Evolutionary conservation across 139 green algal genomes (phyloP).

Genomic region (Chlamydomonas incerta): DNA sequence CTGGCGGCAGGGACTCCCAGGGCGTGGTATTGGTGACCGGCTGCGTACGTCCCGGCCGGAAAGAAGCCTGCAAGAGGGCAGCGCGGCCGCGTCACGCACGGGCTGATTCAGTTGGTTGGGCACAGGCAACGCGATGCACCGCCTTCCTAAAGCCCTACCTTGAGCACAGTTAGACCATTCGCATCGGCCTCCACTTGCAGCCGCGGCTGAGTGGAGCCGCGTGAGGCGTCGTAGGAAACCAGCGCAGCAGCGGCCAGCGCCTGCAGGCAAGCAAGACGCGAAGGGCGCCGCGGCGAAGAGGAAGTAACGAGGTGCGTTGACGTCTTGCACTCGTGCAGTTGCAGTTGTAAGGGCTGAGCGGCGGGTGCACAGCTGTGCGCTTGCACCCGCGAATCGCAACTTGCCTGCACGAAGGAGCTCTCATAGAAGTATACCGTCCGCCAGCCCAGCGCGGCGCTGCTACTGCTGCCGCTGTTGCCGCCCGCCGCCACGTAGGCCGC

Average conservation of each 20-base stretch:
- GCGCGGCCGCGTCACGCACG: too few species aligned
- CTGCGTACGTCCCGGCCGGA: not conserved
- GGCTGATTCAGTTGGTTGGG: too few species aligned
- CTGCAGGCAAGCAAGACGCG: not conserved
- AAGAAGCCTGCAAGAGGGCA: not conserved
- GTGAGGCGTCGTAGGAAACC: constrained; percentile 51
- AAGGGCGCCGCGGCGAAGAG: too few species aligned
- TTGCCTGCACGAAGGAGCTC: not conserved
- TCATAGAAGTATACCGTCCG: not conserved
- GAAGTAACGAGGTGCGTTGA: not conserved
- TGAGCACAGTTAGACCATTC: not conserved
- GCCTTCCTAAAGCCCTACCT: too few species aligned
- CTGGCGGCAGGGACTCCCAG: not conserved
- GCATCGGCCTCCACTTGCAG: not conserved
- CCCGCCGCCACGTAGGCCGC: constrained; percentile 35
- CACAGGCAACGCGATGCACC: too few species aligned
- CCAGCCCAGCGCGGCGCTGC: not conserved
- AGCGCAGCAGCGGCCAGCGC: constrained; percentile 34
- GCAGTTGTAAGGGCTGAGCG: too few species aligned
- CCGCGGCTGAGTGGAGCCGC: not conserved
- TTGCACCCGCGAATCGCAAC: too few species aligned
- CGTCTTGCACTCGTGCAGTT: too few species aligned
- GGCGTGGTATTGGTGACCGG: not conserved
- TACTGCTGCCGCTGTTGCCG: too few species aligned
- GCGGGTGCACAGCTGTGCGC: too few species aligned